These are phyloP conservation scores for Rhizoclosmatium globosum DNA, from an alignment of 192 early-diverging fungal species.

Conservation along the genomic window DNA sequence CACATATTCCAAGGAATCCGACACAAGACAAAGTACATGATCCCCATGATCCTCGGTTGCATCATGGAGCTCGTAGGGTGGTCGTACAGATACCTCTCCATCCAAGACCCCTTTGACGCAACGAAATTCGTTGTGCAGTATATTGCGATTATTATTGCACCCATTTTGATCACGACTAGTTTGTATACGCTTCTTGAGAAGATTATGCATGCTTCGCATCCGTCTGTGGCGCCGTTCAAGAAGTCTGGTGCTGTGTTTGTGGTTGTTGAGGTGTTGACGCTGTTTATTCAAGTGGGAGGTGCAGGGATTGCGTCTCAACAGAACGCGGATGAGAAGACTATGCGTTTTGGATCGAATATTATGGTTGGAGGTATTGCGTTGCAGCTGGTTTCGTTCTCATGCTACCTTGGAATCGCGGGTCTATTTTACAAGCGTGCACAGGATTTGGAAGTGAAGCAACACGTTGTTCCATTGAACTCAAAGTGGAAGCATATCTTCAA, in stretches of 20 bases:
- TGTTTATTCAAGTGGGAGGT: slow-evolving; percentile 38
- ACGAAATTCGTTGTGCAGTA: slow-evolving; percentile 19
- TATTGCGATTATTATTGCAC: slow-evolving; percentile 40
- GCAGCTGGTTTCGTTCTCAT: slow-evolving; percentile 29
- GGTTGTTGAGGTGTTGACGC: slow-evolving; percentile 30
- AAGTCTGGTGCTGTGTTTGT: slow-evolving; percentile 25
- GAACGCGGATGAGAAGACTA: neutral
- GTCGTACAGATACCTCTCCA: neutral
- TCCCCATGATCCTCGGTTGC: neutral
- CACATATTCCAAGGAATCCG: neutral
- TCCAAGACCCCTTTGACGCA: neutral
- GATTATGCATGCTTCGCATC: slow-evolving; percentile 7
- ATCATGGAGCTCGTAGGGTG: neutral
- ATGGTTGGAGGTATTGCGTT: slow-evolving; percentile 32
- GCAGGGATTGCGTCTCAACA: slow-evolving; percentile 16
- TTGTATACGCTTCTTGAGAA: slow-evolving; percentile 35
- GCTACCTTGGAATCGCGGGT: slow-evolving; percentile 23
- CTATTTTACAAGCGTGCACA: slow-evolving; percentile 15
- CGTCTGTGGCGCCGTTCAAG: slow-evolving; percentile 2
- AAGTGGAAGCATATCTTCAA: slow-evolving; percentile 13
- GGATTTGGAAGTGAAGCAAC: neutral
- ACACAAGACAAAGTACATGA: slow-evolving; percentile 20
- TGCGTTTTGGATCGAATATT: neutral
- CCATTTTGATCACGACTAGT: slow-evolving; percentile 40
- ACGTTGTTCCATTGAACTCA: neutral